Evolutionary conservation across 2,329 filamentous ascomycete species (phyloP).

Genomic region (Stagonosporopsis chrysanthemi): DNA sequence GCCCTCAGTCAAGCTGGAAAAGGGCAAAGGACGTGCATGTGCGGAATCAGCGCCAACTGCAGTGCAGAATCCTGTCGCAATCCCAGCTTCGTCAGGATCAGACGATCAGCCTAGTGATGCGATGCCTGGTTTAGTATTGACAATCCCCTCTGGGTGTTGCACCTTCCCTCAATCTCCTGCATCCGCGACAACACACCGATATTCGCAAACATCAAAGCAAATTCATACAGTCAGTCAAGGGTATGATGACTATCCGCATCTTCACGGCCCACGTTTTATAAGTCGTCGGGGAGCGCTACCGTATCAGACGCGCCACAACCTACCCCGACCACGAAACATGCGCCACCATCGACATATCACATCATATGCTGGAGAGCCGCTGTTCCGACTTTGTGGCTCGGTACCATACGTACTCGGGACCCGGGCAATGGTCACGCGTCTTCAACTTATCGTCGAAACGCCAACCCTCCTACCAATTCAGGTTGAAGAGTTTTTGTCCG

Average conservation of each 20-base stretch:
- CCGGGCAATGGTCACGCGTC: not conserved
- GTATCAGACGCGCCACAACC: not conserved
- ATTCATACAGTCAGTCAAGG: not conserved
- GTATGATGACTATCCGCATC: constrained; percentile 8
- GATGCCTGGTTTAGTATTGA: not conserved
- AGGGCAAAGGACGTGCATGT: not conserved
- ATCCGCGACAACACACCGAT: not conserved
- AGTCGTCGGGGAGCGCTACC: not conserved
- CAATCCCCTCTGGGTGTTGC: not conserved
- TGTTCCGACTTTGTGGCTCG: constrained; percentile 8
- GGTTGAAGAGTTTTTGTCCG: not conserved
- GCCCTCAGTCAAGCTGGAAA: not conserved
- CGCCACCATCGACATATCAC: not conserved
- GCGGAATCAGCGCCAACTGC: not conserved
- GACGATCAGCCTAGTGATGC: not conserved
- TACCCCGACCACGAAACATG: constrained; percentile 1
- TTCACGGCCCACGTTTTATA: constrained; percentile 5
- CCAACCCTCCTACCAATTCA: constrained; percentile 1
- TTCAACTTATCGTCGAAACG: constrained; percentile 12
- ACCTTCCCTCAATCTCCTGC: not conserved
- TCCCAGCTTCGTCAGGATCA: not conserved
- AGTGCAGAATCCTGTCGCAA: too few species aligned
- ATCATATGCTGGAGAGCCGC: constrained; percentile 7
- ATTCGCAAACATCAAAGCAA: not conserved
- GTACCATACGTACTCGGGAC: constrained; percentile 14